Base-by-base conservation (phyloP, 2,329 filamentous ascomycete species). In the Sclerotiophoma versabilis region DNA sequence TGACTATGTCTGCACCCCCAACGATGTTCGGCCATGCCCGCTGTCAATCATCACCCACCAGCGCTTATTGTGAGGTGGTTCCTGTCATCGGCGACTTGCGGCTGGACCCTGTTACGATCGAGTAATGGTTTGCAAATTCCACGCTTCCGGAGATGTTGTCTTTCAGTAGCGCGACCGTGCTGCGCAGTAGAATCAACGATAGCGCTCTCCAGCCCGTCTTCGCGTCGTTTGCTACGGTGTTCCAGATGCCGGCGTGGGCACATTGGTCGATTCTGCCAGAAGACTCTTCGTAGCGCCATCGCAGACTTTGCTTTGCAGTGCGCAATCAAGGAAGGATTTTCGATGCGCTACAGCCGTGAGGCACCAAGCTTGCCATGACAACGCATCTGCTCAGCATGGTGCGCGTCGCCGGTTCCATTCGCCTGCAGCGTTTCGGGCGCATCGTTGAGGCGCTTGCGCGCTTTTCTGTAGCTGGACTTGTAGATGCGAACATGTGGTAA, bases 81-180 rank as follows among this genome's bases (percentile, higher is more conserved):
- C 43, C 36, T 23, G 43, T 48, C 48, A 44, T 47, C 53, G 53
- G 53, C 47, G 48, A 56, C 42, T 39, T 56, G 39, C 43, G 47
- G 47, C 47, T 47, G 53, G 42, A 53, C 54, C 58, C 56, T 63
- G 61, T 68, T 68, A 55, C 55, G 56, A 73, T 74, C 71, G 70
- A 74, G 71, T 74, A 74, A 74, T 69, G 50, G 61, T 67, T 62
- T 65, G 58, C 57, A 55, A 59, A 54, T 49, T 58, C 38, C 50
- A 46, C 54, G 47, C 49, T 38, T 59, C 57, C 52, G 44, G 52
- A 57, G 43, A 51, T 47, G 54, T 49, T 46, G 30, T 37, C 30
- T 30, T 49, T 47, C 42, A 47, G 49, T 61, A 59, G 60, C 54
- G 57, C 48, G 23, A 50, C 47, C 37, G 32, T 34, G 48, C 20